phyloP scores from a whole-genome alignment of 1,139 yeast genomes.

The Saccharomycopsis hybrid region DNA sequence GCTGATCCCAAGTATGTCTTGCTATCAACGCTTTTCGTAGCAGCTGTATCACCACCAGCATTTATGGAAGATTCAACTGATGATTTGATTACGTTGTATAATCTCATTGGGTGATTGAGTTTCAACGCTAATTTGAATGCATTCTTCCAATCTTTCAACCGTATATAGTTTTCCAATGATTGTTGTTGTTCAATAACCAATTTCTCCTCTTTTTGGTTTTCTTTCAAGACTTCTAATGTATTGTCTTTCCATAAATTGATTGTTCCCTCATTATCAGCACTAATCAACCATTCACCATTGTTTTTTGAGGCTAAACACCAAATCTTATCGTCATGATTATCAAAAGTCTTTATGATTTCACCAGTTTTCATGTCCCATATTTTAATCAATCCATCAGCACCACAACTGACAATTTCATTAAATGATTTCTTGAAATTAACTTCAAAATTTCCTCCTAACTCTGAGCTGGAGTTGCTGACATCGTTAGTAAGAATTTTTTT shows the following conservation, averaged over 20 bases:
- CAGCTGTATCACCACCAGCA: too few species aligned
- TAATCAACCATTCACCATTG: slow-evolving; percentile 64
- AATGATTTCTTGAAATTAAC: slow-evolving; percentile 7
- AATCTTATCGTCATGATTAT: slow-evolving; percentile 74
- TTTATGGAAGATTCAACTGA: slow-evolving; percentile 37
- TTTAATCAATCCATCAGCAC: slow-evolving; percentile 92
- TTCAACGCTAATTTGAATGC: slow-evolving; percentile 85
- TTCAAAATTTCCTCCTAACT: slow-evolving; percentile 1
- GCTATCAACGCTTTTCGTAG: slow-evolving; percentile 34
- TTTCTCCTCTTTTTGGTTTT: slow-evolving; percentile 47
- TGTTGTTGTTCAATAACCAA: slow-evolving; percentile 81
- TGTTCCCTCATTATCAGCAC: slow-evolving; percentile 95
- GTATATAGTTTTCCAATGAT: slow-evolving; percentile 64
- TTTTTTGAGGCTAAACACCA: slow-evolving; percentile 75
- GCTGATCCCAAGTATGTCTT: slow-evolving; percentile 51
- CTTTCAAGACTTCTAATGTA: slow-evolving; percentile 58
- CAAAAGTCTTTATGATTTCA: slow-evolving; percentile 63
- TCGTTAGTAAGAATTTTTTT: slow-evolving; percentile 36
- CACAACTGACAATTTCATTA: slow-evolving; percentile 55
- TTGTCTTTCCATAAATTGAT: slow-evolving; percentile 84
- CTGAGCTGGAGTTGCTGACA: slow-evolving; percentile 2
- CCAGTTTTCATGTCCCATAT: slow-evolving; percentile 79
- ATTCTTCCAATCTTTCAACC: slow-evolving; percentile 71
- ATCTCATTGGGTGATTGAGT: slow-evolving; percentile 78
- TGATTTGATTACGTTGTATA: slow-evolving; percentile 61